Evolutionary conservation across 306 rosid genomes (phyloP).

Genomic region (Vicia villosa): DNA sequence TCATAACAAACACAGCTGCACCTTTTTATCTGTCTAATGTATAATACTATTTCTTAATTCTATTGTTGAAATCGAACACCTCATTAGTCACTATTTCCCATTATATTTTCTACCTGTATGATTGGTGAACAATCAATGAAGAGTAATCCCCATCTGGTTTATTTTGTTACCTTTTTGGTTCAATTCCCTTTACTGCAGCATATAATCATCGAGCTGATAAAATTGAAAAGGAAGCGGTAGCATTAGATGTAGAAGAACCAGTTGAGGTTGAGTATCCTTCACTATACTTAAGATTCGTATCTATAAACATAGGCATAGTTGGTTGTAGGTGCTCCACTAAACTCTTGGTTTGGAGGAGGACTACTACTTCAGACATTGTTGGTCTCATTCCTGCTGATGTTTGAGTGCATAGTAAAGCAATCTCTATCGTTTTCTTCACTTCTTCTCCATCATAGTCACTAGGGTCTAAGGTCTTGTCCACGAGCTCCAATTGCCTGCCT

Average conservation of each 20-base stretch:
- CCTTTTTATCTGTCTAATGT: background rate
- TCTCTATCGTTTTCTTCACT: conserved; percentile 53
- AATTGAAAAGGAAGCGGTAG: conserved; percentile 54
- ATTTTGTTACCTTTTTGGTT: background rate
- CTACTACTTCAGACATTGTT: conserved; percentile 65
- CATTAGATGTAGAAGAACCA: conserved; percentile 55
- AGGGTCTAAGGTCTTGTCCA: conserved; percentile 51
- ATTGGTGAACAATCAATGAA: background rate
- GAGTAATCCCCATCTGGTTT: background rate
- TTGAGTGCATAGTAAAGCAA: conserved; percentile 64
- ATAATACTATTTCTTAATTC: background rate
- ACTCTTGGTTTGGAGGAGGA: conserved; percentile 53
- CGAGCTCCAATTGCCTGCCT: conserved; percentile 47
- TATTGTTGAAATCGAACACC: background rate
- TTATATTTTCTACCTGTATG: background rate
- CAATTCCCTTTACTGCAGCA: background rate
- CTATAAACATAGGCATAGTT: conserved; percentile 63
- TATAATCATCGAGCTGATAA: conserved; percentile 49
- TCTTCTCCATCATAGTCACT: conserved; percentile 53
- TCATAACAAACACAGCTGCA: background rate
- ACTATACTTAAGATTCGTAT: conserved; percentile 38
- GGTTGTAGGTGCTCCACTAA: conserved; percentile 39
- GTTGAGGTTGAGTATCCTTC: conserved; percentile 55
- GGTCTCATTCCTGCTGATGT: conserved; percentile 61
- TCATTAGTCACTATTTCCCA: background rate